Evolutionary conservation across 768 basidiomycete genomes (phyloP), one percentile per base, ranked within the genome.

Genomic region (Leucosporidium scottii): DNA sequence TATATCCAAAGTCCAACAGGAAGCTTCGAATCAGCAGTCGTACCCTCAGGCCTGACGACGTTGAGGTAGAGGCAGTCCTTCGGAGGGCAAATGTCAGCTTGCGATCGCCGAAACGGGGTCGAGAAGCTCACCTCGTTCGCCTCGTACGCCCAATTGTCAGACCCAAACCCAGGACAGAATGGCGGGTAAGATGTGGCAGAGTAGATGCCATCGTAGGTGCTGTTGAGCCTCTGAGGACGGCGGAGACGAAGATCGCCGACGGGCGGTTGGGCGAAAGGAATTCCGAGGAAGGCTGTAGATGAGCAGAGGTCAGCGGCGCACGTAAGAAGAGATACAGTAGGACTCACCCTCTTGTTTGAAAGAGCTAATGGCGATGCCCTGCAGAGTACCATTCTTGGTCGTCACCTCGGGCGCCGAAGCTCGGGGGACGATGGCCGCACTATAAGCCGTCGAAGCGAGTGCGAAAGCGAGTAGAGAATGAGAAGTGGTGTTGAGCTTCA

Each of bases 181-280:
- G 27, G 57, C 54, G 7, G 27, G 61, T 39, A 59, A 59, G 49
- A 31, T 36, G 4, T 13, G 17, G 21, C 59, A 60, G n/a, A 39
- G 13, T 44, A 44, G 10, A 17, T 15, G 10, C 39, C 56, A 4
- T 57, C 49, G 61, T 67, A 71, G 1, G 27, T 34, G 15, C 28
- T 54, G 23, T 77, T 76, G 64, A 85, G 79, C 4, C 79, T 74
- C 0, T 82, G 78, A 3, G 86, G 85, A 0, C 83, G 81, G 67
- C 82, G 83, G 77, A 87, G 86, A 4, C 86, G 82, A 54, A 86
- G 79, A 10, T 74, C 50, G 2, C 85, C 85, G 0, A 84, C 70
- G 0, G 86, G 86, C 2, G 85, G 80, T 67, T 82, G 77, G 6
- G 84, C 86, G 65, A 80, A 88, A 0, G 83, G 86, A 44, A 88